phyloP scores from a whole-genome alignment of 2,329 filamentous ascomycete species.

The Davidsoniella australis region DNA sequence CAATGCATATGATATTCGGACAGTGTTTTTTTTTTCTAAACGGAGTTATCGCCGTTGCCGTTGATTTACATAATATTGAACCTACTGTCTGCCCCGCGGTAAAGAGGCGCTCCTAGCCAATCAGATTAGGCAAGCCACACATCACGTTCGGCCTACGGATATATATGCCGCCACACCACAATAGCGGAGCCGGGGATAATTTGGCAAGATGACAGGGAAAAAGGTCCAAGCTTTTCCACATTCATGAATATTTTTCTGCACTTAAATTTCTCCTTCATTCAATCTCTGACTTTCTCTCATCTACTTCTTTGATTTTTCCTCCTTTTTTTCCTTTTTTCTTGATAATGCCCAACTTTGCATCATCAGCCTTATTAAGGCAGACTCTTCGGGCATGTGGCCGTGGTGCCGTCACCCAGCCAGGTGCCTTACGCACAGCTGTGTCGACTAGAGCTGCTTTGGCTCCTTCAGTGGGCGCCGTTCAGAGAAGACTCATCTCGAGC shows the following conservation, averaged over 20 bases:
- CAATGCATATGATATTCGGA: no score
- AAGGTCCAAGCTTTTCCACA: constrained; percentile 11
- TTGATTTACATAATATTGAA: no score
- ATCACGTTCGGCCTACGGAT: no score
- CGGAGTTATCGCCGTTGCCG: no score
- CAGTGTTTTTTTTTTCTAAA: no score
- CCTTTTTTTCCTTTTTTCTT: constrained; percentile 4
- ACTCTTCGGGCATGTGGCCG: constrained; percentile 40
- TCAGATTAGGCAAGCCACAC: no score
- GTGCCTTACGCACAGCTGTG: constrained; percentile 15
- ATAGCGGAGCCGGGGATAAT: constrained; percentile 1
- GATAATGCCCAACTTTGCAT: constrained; percentile 47
- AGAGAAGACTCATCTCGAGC: constrained; percentile 63
- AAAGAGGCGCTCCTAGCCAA: no score
- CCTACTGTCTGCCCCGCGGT: no score
- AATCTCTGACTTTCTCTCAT: constrained; percentile 1
- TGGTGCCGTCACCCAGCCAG: constrained; percentile 21
- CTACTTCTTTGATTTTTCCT: constrained; percentile 1
- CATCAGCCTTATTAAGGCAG: constrained; percentile 52
- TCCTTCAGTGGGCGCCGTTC: neutral
- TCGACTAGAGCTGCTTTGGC: constrained; percentile 2
- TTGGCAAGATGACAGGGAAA: neutral
- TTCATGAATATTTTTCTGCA: constrained; percentile 8
- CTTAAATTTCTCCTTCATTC: constrained; percentile 1
- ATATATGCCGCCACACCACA: constrained; percentile 4